Conservation (phyloP, 495 filamentous ascomycete species). For the Aspergillus leporis region DNA sequence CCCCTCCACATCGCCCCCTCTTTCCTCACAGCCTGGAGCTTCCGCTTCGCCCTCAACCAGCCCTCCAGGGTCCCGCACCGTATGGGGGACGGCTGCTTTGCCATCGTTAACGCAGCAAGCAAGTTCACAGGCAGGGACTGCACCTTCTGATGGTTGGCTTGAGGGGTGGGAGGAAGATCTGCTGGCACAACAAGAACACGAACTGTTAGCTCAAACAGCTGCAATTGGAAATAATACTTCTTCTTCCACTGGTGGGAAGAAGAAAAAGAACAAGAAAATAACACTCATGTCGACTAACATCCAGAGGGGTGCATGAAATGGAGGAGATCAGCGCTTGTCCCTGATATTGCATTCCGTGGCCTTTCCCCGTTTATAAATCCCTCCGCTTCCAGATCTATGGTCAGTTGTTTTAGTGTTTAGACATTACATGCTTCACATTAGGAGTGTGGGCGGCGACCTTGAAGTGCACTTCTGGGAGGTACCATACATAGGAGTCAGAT, state of each 20-base stretch:
- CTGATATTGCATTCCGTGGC: background rate
- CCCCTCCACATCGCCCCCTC: slow-evolving; percentile 59
- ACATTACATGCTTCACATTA: background rate
- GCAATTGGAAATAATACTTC: slow-evolving; percentile 27
- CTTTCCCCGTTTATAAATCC: slow-evolving; percentile 1
- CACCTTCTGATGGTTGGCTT: slow-evolving; percentile 75
- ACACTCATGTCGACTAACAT: slow-evolving; percentile 89
- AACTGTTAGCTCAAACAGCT: slow-evolving; percentile 38
- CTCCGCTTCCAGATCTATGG: background rate
- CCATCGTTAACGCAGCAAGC: slow-evolving; percentile 48
- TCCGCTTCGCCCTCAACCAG: slow-evolving; percentile 76
- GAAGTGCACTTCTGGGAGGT: background rate
- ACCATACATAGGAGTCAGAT: slow-evolving; percentile 8
- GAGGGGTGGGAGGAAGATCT: slow-evolving; percentile 74
- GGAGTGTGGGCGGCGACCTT: slow-evolving; percentile 1
- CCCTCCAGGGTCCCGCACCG: slow-evolving; percentile 71
- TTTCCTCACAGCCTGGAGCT: slow-evolving; percentile 58
- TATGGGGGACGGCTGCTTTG: slow-evolving; percentile 81
- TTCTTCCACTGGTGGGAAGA: slow-evolving; percentile 53
- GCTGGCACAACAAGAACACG: slow-evolving; percentile 48
- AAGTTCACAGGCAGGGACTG: slow-evolving; percentile 35
- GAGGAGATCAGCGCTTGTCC: background rate
- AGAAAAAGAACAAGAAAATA: slow-evolving; percentile 93
- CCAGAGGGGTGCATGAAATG: slow-evolving; percentile 56
- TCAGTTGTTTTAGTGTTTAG: background rate